phyloP scores from a whole-genome alignment of 371 early-diverging fungal species.

The Blakeslea trispora region DNA sequence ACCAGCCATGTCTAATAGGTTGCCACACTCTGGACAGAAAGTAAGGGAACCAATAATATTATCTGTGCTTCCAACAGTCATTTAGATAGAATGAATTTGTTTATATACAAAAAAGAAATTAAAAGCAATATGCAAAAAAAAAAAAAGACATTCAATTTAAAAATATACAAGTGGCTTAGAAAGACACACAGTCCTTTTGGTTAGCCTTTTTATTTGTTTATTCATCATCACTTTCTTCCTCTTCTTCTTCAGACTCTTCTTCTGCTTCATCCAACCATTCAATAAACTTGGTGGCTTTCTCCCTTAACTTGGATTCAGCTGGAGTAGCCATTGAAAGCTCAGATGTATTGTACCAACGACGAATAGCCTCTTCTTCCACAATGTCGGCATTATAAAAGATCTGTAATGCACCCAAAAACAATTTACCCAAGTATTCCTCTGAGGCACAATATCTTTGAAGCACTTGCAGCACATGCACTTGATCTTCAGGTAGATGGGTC shows the following conservation, averaged over 20 bases:
- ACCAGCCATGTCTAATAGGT: slow-evolving; percentile 82
- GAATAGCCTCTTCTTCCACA: slow-evolving; percentile 81
- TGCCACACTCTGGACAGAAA: slow-evolving; percentile 89
- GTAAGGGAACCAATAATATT: slow-evolving; percentile 67
- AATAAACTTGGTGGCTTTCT: slow-evolving; percentile 59
- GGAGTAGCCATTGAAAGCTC: slow-evolving; percentile 35
- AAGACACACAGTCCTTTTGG: background rate
- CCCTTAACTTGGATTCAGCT: slow-evolving; percentile 42
- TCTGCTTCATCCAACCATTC: slow-evolving; percentile 73
- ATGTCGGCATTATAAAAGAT: slow-evolving; percentile 82
- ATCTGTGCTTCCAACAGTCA: slow-evolving; percentile 22
- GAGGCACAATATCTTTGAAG: slow-evolving; percentile 61
- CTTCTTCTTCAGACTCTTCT: slow-evolving; percentile 44
- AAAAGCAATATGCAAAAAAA: slow-evolving; percentile 17
- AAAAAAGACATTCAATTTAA: background rate
- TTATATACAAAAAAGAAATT: slow-evolving; percentile 5
- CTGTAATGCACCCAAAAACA: slow-evolving; percentile 67
- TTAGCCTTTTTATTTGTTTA: slow-evolving; percentile 2
- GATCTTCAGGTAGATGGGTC: slow-evolving; percentile 74
- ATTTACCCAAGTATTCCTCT: slow-evolving; percentile 44
- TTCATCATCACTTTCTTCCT: slow-evolving; percentile 28
- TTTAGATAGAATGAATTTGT: slow-evolving; percentile 1
- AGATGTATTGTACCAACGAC: slow-evolving; percentile 68
- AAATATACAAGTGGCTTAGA: slow-evolving; percentile 8
- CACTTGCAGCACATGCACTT: slow-evolving; percentile 71